phyloP scores from a whole-genome alignment of 1,284 basidiomycete genomes.

The Exobasidium cylindrosporum region DNA sequence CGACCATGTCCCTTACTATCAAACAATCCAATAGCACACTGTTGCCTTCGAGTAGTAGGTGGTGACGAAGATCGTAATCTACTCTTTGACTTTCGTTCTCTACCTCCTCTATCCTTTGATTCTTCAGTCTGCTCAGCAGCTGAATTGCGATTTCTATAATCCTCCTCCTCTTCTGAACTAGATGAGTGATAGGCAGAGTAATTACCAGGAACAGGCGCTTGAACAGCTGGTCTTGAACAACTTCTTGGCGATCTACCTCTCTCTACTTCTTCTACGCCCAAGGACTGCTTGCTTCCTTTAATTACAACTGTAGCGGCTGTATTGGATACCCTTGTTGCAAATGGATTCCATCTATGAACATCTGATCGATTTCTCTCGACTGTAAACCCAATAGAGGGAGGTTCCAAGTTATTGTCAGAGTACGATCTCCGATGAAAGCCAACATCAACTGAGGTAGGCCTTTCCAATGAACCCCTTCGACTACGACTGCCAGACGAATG shows the following conservation, averaged over 20 bases:
- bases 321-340: neutral
- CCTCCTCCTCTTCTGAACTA: slow-evolving; percentile 10
- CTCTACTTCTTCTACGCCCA: neutral
- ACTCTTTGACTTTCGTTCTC: neutral
- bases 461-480: neutral
- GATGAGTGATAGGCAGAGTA: slow-evolving; percentile 27
- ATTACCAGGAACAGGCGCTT: slow-evolving; percentile 34
- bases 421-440: neutral
- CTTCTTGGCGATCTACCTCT: slow-evolving; percentile 8
- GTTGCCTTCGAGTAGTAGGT: slow-evolving; percentile 20
- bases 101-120: neutral
- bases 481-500: neutral
- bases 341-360: neutral
- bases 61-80: neutral
- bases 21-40: slow-evolving; percentile 41
- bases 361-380: neutral
- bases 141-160: no score
- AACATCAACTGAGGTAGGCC: neutral
- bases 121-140: neutral
- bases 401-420: neutral
- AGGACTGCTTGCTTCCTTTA: neutral
- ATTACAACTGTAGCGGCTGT: neutral
- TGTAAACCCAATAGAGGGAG: neutral
- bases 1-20: neutral
- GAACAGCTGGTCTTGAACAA: slow-evolving; percentile 37